Base-by-base conservation (phyloP, 2,329 filamentous ascomycete genomes). In the Colletotrichum brevisporum region DNA sequence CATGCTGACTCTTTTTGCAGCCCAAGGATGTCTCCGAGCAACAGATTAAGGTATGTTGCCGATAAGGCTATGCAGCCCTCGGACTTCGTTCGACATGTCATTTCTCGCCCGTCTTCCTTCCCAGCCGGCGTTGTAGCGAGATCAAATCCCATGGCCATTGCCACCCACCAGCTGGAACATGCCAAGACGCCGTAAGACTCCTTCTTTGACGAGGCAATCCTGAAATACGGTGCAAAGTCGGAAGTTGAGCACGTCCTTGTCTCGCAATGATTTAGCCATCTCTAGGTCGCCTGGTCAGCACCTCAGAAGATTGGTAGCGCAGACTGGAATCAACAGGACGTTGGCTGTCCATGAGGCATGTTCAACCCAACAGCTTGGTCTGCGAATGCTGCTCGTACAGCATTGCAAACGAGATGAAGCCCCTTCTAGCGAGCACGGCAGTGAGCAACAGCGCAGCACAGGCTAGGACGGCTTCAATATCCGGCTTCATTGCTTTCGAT, bases 21-120 rank as follows among this genome's bases (percentile, higher is more conserved):
- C 96, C 96, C 82, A 91, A 92, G 86, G 96, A 99, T 90, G 94
- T 99, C 83, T 94, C 91, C 85, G 95, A 98, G 89, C 86, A 86
- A 86, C 94, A 97, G 91, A 97, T 99, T 87, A 98, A 99, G 96
- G 96, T 99, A 99, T 97, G 96, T 99, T 94, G 92, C 94, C 91
- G 87, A 89, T 92, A 87, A 91, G 91, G 91, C 89, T 84, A 79
- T 82, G 84, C 80, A 83, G 86, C 90, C 86, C 88, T 87, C 81
- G 89, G 90, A 89, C 87, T 91, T 90, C 88, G 84, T 88, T 92
- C 90, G 90, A 88, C 89, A 85, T 82, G 75, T 79, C 77, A 70
- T 80, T 79, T 76, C 75, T 81, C 79, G 81, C 78, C 52, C 76
- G 75, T 76, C 74, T 75, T 78, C 75, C 75, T 77, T 78, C 76